Evolutionary conservation across 2,329 filamentous ascomycete genomes (phyloP), one percentile per base, ranked within the genome.

Genomic region (Proliferodiscus dingleyae): DNA sequence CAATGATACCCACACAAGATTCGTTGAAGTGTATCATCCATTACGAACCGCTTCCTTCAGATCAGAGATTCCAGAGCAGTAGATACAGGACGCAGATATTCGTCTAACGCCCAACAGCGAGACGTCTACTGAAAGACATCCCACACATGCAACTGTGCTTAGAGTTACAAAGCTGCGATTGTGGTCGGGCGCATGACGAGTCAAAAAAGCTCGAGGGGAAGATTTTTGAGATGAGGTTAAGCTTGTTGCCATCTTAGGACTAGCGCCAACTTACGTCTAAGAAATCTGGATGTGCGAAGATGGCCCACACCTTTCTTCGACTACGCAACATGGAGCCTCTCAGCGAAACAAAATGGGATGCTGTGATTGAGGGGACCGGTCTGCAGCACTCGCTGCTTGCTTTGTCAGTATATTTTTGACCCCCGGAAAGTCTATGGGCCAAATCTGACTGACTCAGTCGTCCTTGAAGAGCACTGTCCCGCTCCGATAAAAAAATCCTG

Each of bases 401-500:
- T 65, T 73, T 89, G 86, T 90, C 64, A 70, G 75, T 63, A 43
- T 39, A 42, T 18, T 22, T 18, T 42, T 32, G 43, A 24, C 22
- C 19, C 46, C 46, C 42, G 41, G 37, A 42, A 30, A 37, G 47
- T 29, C 52, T 57, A 56, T 54, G 58, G 57, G 61, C 67, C 70
- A 70, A 71, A 65, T 81, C 81, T 85, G 80, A 87, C 84, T 87
- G 79, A 89, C 82, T 67, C 69, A 84, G 77, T 68, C 64, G 61
- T 66, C 64, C 50, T 53, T 68, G 56, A 76, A 97, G 91, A 77
- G 86, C 91, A 61, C 77, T 97, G 59, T 97, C 91, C 57, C 85
- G 90, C 62, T 95, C 89, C 52, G 84, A 83, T 64, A 95, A 95
- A 74, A 93, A 88, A 60, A 80, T 96, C 55, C 78, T 97, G 49